These are phyloP conservation scores for Lipomyces kockii DNA, from an alignment of 805 yeast species.

Conservation along the genomic window DNA sequence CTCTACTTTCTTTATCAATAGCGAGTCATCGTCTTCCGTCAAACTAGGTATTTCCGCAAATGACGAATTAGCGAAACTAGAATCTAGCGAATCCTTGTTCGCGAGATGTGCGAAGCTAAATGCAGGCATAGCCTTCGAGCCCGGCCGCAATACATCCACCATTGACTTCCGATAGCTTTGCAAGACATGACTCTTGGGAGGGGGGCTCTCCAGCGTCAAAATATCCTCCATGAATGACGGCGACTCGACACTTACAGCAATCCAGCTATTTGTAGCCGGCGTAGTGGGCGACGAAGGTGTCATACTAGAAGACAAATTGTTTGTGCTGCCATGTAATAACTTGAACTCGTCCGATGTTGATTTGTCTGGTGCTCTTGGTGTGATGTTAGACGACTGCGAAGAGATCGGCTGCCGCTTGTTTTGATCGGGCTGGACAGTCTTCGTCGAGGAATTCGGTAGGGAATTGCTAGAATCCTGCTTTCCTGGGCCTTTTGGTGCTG, in stretches of 20 bases:
- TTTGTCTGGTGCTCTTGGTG: neutral
- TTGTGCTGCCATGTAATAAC: neutral
- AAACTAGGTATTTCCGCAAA: constrained; percentile 1
- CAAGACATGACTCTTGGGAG: neutral
- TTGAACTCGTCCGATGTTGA: neutral
- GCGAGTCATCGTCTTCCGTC: constrained; percentile 2
- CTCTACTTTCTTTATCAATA: neutral
- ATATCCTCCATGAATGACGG: constrained; percentile 10
- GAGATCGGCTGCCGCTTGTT: neutral
- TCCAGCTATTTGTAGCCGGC: constrained; percentile 11
- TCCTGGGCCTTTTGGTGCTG: neutral
- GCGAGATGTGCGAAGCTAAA: neutral
- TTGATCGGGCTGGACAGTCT: neutral
- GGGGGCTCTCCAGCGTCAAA: constrained; percentile 8
- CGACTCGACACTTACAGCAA: constrained; percentile 5
- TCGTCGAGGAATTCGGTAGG: neutral
- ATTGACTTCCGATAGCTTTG: neutral
- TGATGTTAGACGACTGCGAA: neutral
- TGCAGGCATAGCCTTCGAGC: neutral
- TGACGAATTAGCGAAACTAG: constrained; percentile 4
- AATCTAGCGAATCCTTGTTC: neutral
- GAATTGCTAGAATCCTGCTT: neutral
- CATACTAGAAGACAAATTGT: neutral
- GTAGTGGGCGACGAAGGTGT: constrained; percentile 8
- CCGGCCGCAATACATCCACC: neutral